phyloP scores from a whole-genome alignment of 176 grass and related monocot genomes.

The Microstegium vimineum region DNA sequence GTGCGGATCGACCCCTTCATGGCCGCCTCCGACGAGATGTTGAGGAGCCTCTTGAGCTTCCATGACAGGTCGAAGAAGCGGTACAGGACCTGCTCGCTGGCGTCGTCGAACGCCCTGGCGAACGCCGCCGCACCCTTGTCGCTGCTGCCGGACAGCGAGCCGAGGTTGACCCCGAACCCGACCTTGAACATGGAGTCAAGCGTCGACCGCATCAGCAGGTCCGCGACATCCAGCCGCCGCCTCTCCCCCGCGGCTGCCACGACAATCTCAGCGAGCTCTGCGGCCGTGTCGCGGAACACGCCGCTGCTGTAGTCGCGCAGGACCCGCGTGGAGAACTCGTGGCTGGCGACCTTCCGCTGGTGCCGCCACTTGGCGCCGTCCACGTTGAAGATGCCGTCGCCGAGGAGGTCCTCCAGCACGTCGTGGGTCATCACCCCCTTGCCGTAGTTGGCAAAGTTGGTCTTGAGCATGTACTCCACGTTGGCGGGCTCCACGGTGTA shows the following conservation, averaged over 20 bases:
- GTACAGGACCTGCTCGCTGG: conserved; percentile 47
- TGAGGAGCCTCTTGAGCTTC: conserved; percentile 56
- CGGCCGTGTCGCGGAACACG: conserved; percentile 55
- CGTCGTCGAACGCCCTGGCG: conserved; percentile 68
- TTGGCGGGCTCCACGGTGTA: conserved; percentile 72
- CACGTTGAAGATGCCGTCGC: conserved; percentile 82
- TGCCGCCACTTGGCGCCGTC: conserved; percentile 76
- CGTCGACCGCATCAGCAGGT: conserved; percentile 64
- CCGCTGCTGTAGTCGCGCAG: conserved; percentile 64
- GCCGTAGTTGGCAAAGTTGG: conserved; percentile 80
- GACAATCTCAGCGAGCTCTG: conserved; percentile 42
- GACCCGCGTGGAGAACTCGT: conserved; percentile 62
- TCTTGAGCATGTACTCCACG: conserved; percentile 80
- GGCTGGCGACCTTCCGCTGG: conserved; percentile 77
- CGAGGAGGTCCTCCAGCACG: conserved; percentile 50
- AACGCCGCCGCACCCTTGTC: conserved; percentile 33
- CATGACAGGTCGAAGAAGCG: conserved; percentile 61
- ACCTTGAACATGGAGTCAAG: conserved; percentile 77
- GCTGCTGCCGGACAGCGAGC: conserved; percentile 28
- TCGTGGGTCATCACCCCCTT: conserved; percentile 48
- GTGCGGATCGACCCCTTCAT: conserved; percentile 54
- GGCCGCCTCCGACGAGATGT: conserved; percentile 56
- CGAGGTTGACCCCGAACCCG: conserved; percentile 58
- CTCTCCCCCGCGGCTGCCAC: not conserved
- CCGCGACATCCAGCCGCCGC: conserved; percentile 42